These are phyloP conservation scores for Starmera dryadoides DNA, from an alignment of 805 yeast genomes.

Conservation along the genomic window DNA sequence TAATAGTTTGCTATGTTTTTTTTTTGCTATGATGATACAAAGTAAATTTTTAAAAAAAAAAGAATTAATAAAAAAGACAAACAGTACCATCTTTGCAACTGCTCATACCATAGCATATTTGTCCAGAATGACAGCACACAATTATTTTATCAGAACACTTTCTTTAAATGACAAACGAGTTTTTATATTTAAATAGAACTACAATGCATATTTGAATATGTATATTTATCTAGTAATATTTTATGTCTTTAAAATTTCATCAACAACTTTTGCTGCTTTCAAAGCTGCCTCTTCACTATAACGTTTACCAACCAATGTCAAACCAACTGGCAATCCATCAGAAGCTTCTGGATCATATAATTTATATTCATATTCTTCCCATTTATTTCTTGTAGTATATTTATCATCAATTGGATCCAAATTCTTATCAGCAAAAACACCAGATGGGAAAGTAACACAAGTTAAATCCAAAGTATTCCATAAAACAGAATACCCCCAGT, in stretches of 20 bases:
- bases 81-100: too few relatives aligned
- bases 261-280: slow-evolving; percentile 35
- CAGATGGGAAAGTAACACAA: slow-evolving; percentile 55
- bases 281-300: slow-evolving; percentile 44
- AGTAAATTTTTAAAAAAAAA: too few relatives aligned
- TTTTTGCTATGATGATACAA: too few relatives aligned
- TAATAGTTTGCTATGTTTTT: too few relatives aligned
- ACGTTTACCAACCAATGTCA: slow-evolving; percentile 44
- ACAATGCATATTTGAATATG: too few relatives aligned
- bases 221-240: too few relatives aligned
- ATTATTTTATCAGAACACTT: too few relatives aligned
- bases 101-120: too few relatives aligned
- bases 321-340: slow-evolving; percentile 47
- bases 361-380: slow-evolving; percentile 26
- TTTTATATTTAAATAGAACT: too few relatives aligned
- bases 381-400: slow-evolving; percentile 13
- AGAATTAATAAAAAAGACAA: too few relatives aligned
- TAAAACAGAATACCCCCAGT: slow-evolving; percentile 77
- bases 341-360: slow-evolving; percentile 33
- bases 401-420: slow-evolving; percentile 38
- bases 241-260: slow-evolving; percentile 34
- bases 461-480: slow-evolving; percentile 72
- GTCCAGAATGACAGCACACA: too few relatives aligned
- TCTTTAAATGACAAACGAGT: too few relatives aligned
- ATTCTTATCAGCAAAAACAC: slow-evolving; percentile 41